phyloP scores from a whole-genome alignment of 2,329 filamentous ascomycete genomes.

The Neofusicoccum sp. region DNA sequence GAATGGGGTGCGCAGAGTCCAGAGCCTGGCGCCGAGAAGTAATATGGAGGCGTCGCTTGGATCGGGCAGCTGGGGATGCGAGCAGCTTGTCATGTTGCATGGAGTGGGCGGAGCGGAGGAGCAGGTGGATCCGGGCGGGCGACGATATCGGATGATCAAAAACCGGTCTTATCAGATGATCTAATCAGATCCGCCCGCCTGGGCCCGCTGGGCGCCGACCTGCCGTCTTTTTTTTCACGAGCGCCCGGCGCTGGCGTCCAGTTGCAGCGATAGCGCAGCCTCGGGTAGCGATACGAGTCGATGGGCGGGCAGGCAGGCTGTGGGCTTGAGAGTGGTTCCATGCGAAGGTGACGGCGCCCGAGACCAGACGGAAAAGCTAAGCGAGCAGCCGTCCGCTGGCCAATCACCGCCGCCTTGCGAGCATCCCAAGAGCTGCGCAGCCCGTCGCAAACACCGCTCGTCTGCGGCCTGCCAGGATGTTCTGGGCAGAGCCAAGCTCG shows the following conservation, averaged over 20 bases:
- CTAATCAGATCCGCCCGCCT: constrained; percentile 5
- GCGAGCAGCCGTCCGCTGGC: background rate
- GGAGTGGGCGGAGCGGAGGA: background rate
- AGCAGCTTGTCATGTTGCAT: background rate
- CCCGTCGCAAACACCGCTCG: background rate
- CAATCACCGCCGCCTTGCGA: background rate
- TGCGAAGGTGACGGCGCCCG: background rate
- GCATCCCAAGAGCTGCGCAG: background rate
- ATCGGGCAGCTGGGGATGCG: background rate
- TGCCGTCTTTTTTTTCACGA: background rate
- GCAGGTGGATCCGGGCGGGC: constrained; percentile 7
- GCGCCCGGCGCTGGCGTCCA: background rate
- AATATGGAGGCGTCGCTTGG: background rate
- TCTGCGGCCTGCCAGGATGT: background rate
- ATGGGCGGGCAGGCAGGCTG: background rate
- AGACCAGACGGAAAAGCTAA: background rate
- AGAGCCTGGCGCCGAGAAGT: background rate
- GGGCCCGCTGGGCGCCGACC: background rate
- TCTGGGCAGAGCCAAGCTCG: background rate
- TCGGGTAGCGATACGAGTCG: background rate
- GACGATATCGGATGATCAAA: constrained; percentile 20
- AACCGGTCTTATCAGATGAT: constrained; percentile 19
- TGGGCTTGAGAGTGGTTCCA: background rate
- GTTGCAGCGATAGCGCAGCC: background rate
- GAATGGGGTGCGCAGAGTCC: background rate